Evolutionary conservation across 257 asterid genomes (phyloP).

Genomic region (Ligustrum vulgare): DNA sequence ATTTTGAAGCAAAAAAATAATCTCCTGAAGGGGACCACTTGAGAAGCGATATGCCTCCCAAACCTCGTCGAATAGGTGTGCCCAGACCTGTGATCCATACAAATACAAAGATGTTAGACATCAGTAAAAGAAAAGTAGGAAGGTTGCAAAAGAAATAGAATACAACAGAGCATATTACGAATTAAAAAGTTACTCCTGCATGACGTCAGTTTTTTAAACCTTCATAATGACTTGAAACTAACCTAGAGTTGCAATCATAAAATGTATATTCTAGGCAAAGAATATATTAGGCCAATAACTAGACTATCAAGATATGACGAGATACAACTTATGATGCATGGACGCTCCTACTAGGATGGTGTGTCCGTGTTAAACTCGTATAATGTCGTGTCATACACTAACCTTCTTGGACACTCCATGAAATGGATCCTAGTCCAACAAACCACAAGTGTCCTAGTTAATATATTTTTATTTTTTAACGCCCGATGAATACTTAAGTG

Average conservation of each 20-base stretch:
- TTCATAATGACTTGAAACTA: not conserved
- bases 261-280: constrained; percentile 9
- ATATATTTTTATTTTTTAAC: too few species aligned
- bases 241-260: not conserved
- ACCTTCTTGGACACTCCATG: too few species aligned
- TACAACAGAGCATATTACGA: constrained; percentile 2
- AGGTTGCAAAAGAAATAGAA: not conserved
- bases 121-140: constrained; percentile 18
- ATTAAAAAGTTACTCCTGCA: not conserved
- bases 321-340: constrained; percentile 6
- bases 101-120: constrained; percentile 7
- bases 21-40: constrained; percentile 99
- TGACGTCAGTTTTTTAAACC: not conserved
- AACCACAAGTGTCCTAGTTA: too few species aligned
- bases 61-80: constrained; percentile 93
- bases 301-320: not conserved
- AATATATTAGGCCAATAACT: not conserved
- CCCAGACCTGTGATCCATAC: constrained; percentile 62
- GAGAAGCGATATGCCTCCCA: constrained; percentile 92
- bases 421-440: too few species aligned
- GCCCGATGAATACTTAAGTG: too few species aligned
- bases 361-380: not conserved
- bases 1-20: constrained; percentile 85
- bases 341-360: not conserved
- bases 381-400: not conserved